Evolutionary conservation across 75 land plant species (phyloP).

Genomic region (Ceratopteris richardii): DNA sequence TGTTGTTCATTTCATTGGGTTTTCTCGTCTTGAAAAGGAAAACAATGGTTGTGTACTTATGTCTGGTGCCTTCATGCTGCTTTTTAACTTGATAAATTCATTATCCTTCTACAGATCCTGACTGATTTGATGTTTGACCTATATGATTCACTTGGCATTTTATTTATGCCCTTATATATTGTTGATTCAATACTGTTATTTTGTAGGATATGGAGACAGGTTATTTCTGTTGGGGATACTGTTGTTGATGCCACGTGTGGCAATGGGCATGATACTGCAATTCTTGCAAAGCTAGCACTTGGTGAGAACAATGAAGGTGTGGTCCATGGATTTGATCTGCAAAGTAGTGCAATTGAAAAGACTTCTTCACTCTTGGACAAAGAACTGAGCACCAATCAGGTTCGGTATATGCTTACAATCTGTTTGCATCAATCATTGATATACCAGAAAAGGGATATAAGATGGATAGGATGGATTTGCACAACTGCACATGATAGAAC

Average conservation of each 20-base stretch:
- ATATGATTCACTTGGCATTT: not conserved
- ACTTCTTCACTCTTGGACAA: constrained; percentile 59
- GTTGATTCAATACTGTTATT: too few relatives aligned
- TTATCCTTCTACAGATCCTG: too few relatives aligned
- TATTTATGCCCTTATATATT: not conserved
- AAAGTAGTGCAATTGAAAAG: constrained; percentile 55
- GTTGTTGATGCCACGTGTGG: constrained; percentile 99
- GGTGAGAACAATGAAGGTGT: constrained; percentile 40
- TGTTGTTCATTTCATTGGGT: too few relatives aligned
- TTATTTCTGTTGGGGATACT: constrained; percentile 60
- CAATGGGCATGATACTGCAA: constrained; percentile 88
- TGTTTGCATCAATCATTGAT: too few relatives aligned
- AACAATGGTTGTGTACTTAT: too few relatives aligned
- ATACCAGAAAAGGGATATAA: too few relatives aligned
- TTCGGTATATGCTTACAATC: constrained; percentile 5
- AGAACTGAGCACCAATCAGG: constrained; percentile 37
- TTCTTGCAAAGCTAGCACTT: constrained; percentile 62
- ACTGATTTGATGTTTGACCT: too few relatives aligned
- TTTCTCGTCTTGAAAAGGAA: too few relatives aligned
- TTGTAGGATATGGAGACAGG: constrained; percentile 71
- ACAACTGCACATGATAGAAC: too few relatives aligned
- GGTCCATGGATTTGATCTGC: constrained; percentile 88
- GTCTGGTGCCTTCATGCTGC: too few relatives aligned
- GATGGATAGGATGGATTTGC: too few relatives aligned
- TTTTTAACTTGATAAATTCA: too few relatives aligned